phyloP scores from a whole-genome alignment of 2,329 filamentous ascomycete genomes.

The Colletotrichum coccodes region DNA sequence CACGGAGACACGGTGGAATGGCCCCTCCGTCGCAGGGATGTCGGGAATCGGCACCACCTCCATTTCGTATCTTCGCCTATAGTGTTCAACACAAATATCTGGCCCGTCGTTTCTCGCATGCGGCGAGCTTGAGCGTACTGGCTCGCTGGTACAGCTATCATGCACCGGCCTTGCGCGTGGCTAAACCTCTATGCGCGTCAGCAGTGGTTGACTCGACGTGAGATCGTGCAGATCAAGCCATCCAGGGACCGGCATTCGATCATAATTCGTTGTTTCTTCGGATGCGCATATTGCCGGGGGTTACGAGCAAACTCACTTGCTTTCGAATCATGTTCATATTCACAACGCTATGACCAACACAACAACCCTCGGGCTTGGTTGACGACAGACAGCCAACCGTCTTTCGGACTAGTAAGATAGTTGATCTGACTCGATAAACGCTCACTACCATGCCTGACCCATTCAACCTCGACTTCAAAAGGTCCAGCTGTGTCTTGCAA shows the following conservation, averaged over 20 bases:
- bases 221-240: no score
- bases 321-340: neutral
- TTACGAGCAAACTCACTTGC: neutral
- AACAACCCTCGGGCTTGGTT: no score
- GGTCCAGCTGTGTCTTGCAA: conserved; percentile 15
- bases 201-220: no score
- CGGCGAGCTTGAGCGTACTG: neutral
- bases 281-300: no score
- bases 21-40: neutral
- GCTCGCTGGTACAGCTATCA: neutral
- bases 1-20: neutral
- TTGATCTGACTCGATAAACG: neutral
- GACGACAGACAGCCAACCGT: neutral
- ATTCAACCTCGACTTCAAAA: neutral
- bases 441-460: neutral
- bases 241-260: neutral
- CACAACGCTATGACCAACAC: no score
- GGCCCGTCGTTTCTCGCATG: neutral
- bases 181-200: no score
- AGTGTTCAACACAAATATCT: neutral
- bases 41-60: neutral
- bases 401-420: neutral
- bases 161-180: no score
- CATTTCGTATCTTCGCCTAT: neutral
- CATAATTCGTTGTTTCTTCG: neutral